phyloP scores from a whole-genome alignment of 2,329 filamentous ascomycete species.

The Diaporthe amygdali region DNA sequence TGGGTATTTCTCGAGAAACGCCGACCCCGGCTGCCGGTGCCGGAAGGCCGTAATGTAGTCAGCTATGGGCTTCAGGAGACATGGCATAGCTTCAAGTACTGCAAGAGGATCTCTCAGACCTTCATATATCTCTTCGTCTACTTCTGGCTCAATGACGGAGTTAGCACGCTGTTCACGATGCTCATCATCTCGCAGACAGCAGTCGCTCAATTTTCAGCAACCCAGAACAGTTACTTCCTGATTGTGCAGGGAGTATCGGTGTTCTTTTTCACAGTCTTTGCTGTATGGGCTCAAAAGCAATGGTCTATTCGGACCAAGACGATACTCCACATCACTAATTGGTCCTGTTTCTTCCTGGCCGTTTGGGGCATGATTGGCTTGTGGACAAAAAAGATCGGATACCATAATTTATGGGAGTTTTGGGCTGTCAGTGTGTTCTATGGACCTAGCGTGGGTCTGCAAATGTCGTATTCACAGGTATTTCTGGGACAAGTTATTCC shows the following conservation, averaged over 20 bases:
- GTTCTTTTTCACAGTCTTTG: neutral
- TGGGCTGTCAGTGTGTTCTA: neutral
- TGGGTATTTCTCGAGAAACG: neutral
- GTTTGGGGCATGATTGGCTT: slow-evolving; percentile 10
- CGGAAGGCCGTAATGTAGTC: neutral
- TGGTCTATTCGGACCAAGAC: neutral
- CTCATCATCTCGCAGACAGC: neutral
- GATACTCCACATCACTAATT: neutral
- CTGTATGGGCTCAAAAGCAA: neutral
- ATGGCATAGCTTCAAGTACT: neutral
- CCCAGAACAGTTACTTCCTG: neutral
- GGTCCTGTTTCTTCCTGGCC: neutral
- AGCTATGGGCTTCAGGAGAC: neutral
- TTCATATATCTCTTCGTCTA: slow-evolving; percentile 1
- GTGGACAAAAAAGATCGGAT: slow-evolving; percentile 1
- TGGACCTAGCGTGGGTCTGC: neutral
- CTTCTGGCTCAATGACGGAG: neutral
- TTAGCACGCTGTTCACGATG: neutral
- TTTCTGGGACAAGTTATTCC: slow-evolving; percentile 7
- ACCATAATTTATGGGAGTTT: slow-evolving; percentile 16
- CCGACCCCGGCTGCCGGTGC: neutral
- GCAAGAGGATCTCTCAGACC: neutral
- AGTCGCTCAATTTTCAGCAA: neutral
- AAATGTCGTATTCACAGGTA: slow-evolving; percentile 1
- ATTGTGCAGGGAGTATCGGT: neutral